Conservation (phyloP, 2,329 filamentous ascomycete species). For the Mycosphaerelloides madeirae region DNA sequence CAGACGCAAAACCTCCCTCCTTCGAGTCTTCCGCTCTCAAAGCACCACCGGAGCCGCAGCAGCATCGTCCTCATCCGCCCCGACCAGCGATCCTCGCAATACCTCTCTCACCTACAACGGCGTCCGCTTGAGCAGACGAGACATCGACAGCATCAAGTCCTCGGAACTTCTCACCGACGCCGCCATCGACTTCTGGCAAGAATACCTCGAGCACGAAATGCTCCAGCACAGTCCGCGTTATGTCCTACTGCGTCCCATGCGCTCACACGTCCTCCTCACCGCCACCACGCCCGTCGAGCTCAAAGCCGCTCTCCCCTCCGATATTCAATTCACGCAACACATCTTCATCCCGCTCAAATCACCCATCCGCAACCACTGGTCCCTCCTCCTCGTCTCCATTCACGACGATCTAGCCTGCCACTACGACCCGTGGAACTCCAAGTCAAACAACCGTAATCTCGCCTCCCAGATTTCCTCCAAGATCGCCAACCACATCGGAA, state of each 20-base stretch:
- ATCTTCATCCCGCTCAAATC: slow-evolving; percentile 6
- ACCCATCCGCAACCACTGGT: slow-evolving; percentile 2
- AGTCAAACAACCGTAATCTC: neutral
- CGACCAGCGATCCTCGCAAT: neutral
- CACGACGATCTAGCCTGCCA: slow-evolving; percentile 9
- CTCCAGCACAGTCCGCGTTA: slow-evolving; percentile 6
- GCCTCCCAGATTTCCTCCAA: neutral
- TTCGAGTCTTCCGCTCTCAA: slow-evolving; percentile 4
- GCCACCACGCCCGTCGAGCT: neutral
- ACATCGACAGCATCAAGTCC: slow-evolving; percentile 8
- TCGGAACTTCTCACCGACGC: slow-evolving; percentile 3
- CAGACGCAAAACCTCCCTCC: slow-evolving; percentile 1
- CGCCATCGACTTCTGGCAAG: slow-evolving; percentile 11
- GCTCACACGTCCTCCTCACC: slow-evolving; percentile 2
- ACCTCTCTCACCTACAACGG: neutral
- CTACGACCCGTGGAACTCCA: slow-evolving; percentile 5
- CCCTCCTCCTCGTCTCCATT: slow-evolving; percentile 7
- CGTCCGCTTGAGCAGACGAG: slow-evolving; percentile 3
- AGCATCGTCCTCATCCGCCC: neutral
- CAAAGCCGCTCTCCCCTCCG: slow-evolving; percentile 3
- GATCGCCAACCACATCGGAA: slow-evolving; percentile 1
- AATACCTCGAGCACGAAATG: slow-evolving; percentile 6
- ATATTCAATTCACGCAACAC: slow-evolving; percentile 1
- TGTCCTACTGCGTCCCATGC: slow-evolving; percentile 4
- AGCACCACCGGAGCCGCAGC: neutral